Evolutionary conservation across 257 asterid genomes (phyloP).

Genomic region (Solanum rostratum): DNA sequence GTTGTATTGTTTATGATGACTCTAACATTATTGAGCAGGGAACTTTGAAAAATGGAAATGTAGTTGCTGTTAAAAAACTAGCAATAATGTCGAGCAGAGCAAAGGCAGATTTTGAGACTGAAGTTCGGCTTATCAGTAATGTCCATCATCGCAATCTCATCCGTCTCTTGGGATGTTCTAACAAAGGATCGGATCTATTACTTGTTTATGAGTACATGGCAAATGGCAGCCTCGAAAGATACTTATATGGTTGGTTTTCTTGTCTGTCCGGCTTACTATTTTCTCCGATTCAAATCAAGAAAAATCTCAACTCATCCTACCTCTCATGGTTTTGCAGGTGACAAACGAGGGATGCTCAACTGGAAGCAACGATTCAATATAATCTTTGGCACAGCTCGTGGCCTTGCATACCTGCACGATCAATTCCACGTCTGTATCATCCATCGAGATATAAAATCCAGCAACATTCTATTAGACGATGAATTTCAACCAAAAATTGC

Average conservation of each 20-base stretch:
- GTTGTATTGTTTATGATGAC: not conserved
- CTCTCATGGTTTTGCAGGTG: constrained; percentile 29
- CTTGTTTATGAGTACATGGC: constrained; percentile 72
- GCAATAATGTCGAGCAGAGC: constrained; percentile 39
- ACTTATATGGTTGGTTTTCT: constrained; percentile 36
- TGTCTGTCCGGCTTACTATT: not conserved
- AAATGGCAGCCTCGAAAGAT: constrained; percentile 72
- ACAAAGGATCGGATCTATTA: constrained; percentile 52
- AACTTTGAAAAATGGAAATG: constrained; percentile 47
- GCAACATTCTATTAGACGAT: constrained; percentile 55
- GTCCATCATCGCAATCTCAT: constrained; percentile 87
- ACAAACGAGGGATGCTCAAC: constrained; percentile 42
- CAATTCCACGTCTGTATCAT: constrained; percentile 61
- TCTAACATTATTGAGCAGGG: constrained; percentile 32
- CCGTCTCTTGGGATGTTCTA: constrained; percentile 69
- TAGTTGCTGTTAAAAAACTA: constrained; percentile 70
- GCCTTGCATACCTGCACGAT: constrained; percentile 69
- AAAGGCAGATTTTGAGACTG: constrained; percentile 61
- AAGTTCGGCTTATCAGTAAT: constrained; percentile 73
- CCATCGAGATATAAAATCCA: constrained; percentile 71
- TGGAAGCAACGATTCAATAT: constrained; percentile 77
- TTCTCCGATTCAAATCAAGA: not conserved
- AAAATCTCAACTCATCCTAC: not conserved
- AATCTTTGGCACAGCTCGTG: constrained; percentile 67
- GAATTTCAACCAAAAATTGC: constrained; percentile 63